These are phyloP conservation scores for Neurospora africana DNA, from an alignment of 495 filamentous ascomycete genomes.

Conservation along the genomic window DNA sequence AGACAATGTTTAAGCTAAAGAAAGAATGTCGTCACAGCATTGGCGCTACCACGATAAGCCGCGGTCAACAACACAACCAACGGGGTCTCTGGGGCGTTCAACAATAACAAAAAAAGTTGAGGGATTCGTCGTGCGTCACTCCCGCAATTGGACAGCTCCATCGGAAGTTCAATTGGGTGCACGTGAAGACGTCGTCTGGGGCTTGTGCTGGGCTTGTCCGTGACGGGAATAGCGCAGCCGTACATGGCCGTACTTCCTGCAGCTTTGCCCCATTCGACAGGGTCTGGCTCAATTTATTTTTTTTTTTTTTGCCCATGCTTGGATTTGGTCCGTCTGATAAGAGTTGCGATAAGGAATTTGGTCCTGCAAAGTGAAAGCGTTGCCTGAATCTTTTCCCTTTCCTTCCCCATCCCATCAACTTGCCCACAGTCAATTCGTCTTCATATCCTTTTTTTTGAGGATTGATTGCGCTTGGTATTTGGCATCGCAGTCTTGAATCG, in stretches of 20 bases:
- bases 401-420: neutral
- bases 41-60: neutral
- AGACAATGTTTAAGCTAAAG: neutral
- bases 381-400: neutral
- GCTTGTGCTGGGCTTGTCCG: slow-evolving; percentile 3
- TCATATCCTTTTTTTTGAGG: neutral
- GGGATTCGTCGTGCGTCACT: neutral
- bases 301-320: slow-evolving; percentile 18
- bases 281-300: slow-evolving; percentile 26
- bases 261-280: slow-evolving; percentile 6
- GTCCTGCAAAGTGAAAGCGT: neutral
- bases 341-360: neutral
- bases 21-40: neutral
- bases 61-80: neutral
- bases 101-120: neutral
- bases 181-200: neutral
- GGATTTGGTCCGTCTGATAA: neutral
- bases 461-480: neutral
- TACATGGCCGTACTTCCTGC: slow-evolving; percentile 2
- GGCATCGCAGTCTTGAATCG: neutral
- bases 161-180: neutral
- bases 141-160: neutral
- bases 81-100: neutral
- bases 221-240: slow-evolving; percentile 8
- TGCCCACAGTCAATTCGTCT: neutral